Evolutionary conservation across 1,284 basidiomycete species (phyloP).

Genomic region (Cutaneotrichosporon cutaneum): DNA sequence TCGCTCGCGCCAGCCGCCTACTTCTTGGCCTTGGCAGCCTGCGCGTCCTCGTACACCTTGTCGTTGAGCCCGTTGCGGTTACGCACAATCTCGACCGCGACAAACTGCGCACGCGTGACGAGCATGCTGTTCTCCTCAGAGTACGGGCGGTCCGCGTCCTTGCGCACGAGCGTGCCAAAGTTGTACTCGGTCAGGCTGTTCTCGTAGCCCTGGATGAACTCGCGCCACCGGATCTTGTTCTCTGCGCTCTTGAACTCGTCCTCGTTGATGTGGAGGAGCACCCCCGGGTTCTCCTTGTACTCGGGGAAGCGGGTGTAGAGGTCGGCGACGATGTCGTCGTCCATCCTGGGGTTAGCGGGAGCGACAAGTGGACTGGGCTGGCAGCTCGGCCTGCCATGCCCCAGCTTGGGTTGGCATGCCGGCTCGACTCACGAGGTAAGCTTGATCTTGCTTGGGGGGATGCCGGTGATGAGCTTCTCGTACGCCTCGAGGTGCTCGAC

Average conservation of each 20-base stretch:
- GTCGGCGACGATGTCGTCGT: constrained; percentile 87
- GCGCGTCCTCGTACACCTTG: constrained; percentile 73
- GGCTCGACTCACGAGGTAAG: constrained; percentile 69
- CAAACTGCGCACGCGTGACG: constrained; percentile 75
- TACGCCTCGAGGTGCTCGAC: constrained; percentile 96
- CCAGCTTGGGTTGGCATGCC: too few relatives aligned
- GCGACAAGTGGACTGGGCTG: too few relatives aligned
- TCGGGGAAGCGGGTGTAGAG: constrained; percentile 80
- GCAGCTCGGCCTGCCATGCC: too few relatives aligned
- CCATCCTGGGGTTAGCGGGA: constrained; percentile 60
- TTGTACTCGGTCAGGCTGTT: constrained; percentile 89
- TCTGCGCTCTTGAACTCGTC: constrained; percentile 88
- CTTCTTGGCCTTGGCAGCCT: constrained; percentile 30
- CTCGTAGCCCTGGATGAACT: constrained; percentile 77
- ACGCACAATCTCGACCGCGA: constrained; percentile 90
- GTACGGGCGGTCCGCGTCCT: constrained; percentile 77
- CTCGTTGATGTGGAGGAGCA: constrained; percentile 75
- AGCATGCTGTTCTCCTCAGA: constrained; percentile 92
- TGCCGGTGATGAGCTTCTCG: constrained; percentile 87
- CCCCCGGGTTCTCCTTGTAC: constrained; percentile 63
- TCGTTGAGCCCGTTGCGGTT: constrained; percentile 93
- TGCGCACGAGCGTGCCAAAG: constrained; percentile 92
- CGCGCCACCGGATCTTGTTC: constrained; percentile 91
- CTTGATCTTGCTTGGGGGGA: constrained; percentile 71
- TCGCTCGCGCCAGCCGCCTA: background rate